Conservation (phyloP, 2,329 filamentous ascomycete species). For the Stagonosporopsis vannaccii region DNA sequence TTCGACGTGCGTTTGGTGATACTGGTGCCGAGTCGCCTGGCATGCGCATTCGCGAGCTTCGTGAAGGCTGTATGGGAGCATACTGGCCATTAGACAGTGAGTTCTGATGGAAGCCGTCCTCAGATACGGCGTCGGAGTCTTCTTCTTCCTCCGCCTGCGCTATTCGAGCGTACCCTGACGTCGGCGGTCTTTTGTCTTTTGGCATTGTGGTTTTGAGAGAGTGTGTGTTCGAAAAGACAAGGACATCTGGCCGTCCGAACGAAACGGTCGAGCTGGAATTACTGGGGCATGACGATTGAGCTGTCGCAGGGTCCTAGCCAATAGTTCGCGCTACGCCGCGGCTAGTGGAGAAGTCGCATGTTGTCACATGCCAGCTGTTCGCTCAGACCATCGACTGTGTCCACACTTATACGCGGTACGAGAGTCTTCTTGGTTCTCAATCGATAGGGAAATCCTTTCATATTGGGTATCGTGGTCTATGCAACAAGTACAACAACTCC, state of each 20-base stretch:
- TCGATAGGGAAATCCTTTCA: neutral
- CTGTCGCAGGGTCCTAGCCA: constrained; percentile 26
- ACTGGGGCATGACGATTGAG: constrained; percentile 36
- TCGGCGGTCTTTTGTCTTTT: constrained; percentile 49
- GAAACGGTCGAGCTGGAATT: constrained; percentile 21
- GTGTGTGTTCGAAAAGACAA: constrained; percentile 1
- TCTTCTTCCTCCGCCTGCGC: constrained; percentile 62
- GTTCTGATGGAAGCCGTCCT: constrained; percentile 50
- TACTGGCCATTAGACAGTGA: constrained; percentile 52
- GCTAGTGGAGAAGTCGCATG: constrained; percentile 9
- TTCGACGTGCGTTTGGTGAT: constrained; percentile 42
- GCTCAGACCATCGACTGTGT: neutral
- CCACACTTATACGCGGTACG: neutral
- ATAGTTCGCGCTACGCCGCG: constrained; percentile 21
- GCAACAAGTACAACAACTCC: neutral
- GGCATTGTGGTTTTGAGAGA: constrained; percentile 34
- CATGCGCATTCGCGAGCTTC: constrained; percentile 54
- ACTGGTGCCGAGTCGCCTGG: constrained; percentile 41
- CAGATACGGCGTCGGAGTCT: constrained; percentile 48
- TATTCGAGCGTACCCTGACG: constrained; percentile 60
- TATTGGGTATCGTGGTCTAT: constrained; percentile 20
- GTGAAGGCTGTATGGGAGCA: constrained; percentile 57
- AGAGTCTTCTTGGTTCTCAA: neutral
- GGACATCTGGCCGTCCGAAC: constrained; percentile 12
- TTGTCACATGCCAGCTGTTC: constrained; percentile 14